A percentile compares a stretch with the other conserved stretches of the same genome.
Conservation (phyloP, 2,329 filamentous ascomycete genomes). For the Pseudocercospora musae region DNA sequence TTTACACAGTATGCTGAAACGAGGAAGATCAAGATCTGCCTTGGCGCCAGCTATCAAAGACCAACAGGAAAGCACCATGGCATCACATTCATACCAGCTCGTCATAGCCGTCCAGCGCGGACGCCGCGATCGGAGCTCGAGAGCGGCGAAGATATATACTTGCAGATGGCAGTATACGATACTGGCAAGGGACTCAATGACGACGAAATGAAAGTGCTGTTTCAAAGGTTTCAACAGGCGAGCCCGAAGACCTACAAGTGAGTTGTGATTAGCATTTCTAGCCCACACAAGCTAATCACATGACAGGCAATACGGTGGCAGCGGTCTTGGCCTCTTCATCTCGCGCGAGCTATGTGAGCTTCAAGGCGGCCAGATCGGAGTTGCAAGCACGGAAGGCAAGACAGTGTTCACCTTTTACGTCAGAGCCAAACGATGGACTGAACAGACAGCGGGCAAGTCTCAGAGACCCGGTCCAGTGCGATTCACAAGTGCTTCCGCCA, state of each 20-base stretch:
- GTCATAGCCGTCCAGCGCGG: slow-evolving; percentile 23
- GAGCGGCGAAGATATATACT: slow-evolving; percentile 37
- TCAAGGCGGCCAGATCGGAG: slow-evolving; percentile 46
- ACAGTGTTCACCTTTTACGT: slow-evolving; percentile 47
- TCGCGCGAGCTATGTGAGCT: slow-evolving; percentile 44
- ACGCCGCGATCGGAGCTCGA: slow-evolving; percentile 33
- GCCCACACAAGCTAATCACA: neutral
- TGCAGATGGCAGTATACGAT: slow-evolving; percentile 45
- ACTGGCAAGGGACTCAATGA: slow-evolving; percentile 41
- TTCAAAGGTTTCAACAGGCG: slow-evolving; percentile 42
- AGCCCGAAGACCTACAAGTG: slow-evolving; percentile 32
- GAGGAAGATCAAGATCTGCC: slow-evolving; percentile 39
- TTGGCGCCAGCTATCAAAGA: slow-evolving; percentile 35
- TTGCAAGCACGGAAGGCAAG: slow-evolving; percentile 40
- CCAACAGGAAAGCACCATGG: slow-evolving; percentile 35
- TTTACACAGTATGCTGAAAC: slow-evolving; percentile 41
- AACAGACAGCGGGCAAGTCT: slow-evolving; percentile 3
- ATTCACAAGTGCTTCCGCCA: slow-evolving; percentile 27
- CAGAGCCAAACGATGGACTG: slow-evolving; percentile 34
- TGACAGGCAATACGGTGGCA: slow-evolving; percentile 41
- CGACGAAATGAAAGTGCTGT: slow-evolving; percentile 41
- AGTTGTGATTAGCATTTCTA: neutral
- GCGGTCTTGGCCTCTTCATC: slow-evolving; percentile 46
- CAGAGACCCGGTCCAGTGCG: neutral
- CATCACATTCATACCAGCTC: slow-evolving; percentile 34